Percentiles rank a stretch among this genome's conserved stretches.
Conservation (phyloP, 2,329 filamentous ascomycete species). For the Arthrobotrys iridis region DNA sequence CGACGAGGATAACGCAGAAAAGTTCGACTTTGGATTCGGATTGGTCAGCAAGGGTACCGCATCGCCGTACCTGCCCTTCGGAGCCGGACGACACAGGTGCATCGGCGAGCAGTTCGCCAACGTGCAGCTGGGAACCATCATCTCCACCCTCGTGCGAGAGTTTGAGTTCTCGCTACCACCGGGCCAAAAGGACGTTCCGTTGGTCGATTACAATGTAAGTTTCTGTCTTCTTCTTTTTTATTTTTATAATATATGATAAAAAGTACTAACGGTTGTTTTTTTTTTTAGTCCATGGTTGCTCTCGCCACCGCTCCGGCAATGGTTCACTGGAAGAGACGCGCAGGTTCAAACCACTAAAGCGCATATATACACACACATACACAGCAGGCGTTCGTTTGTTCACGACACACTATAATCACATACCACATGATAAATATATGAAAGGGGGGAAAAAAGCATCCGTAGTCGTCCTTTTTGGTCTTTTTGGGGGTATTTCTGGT, state of each 20-base stretch:
- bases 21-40: constrained; percentile 72
- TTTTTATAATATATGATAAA: not conserved
- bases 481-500: too few relatives aligned
- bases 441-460: not conserved
- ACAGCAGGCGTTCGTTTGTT: constrained; percentile 14
- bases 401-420: not conserved
- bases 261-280: constrained; percentile 3
- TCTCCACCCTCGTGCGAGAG: constrained; percentile 70
- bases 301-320: constrained; percentile 41
- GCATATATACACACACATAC: not conserved
- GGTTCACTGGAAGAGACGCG: constrained; percentile 56
- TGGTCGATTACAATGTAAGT: constrained; percentile 69
- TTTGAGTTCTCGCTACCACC: constrained; percentile 70
- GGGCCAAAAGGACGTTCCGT: constrained; percentile 68
- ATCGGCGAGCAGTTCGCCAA: constrained; percentile 82
- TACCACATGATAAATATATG: not conserved
- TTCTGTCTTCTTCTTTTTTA: not conserved
- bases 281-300: constrained; percentile 50
- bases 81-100: constrained; percentile 76
- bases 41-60: constrained; percentile 70
- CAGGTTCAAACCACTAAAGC: constrained; percentile 37
- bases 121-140: constrained; percentile 73
- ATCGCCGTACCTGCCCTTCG: constrained; percentile 76
- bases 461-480: too few relatives aligned
- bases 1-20: constrained; percentile 64